phyloP scores from a whole-genome alignment of 2,329 filamentous ascomycete genomes.

The Xylaria sp. region DNA sequence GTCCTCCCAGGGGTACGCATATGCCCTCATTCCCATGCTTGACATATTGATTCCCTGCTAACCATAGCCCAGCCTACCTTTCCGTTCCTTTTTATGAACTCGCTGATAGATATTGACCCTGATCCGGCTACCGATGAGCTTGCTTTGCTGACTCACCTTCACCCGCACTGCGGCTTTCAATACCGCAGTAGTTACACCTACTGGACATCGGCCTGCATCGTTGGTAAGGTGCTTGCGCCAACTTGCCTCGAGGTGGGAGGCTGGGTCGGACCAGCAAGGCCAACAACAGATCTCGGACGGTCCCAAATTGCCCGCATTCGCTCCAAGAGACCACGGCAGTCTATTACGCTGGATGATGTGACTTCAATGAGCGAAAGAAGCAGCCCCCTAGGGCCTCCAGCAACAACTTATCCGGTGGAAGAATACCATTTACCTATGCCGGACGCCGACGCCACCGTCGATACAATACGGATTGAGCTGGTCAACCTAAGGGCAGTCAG shows the following conservation, averaged over 20 bases:
- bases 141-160: slow-evolving; percentile 67
- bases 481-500: slow-evolving; percentile 58
- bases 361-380: slow-evolving; percentile 68
- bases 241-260: slow-evolving; percentile 72
- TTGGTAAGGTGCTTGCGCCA: slow-evolving; percentile 74
- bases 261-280: slow-evolving; percentile 74
- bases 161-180: slow-evolving; percentile 73
- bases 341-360: slow-evolving; percentile 61
- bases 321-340: slow-evolving; percentile 59
- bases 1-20: slow-evolving; percentile 67
- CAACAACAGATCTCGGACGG: slow-evolving; percentile 66
- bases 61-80: slow-evolving; percentile 53
- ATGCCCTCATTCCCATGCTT: neutral
- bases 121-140: slow-evolving; percentile 67
- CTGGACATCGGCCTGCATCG: slow-evolving; percentile 72
- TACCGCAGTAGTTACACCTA: slow-evolving; percentile 75
- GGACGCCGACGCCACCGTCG: slow-evolving; percentile 59
- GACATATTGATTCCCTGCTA: slow-evolving; percentile 12
- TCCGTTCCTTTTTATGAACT: slow-evolving; percentile 78
- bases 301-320: slow-evolving; percentile 73
- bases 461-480: slow-evolving; percentile 71
- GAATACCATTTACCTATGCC: slow-evolving; percentile 68
- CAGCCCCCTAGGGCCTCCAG: slow-evolving; percentile 67
- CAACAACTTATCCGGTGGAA: slow-evolving; percentile 63
- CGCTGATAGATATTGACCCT: slow-evolving; percentile 73